Evolutionary conservation across 768 basidiomycete species (phyloP), one percentile per base, ranked within the genome.

Genomic region (Lactarius evosmus): DNA sequence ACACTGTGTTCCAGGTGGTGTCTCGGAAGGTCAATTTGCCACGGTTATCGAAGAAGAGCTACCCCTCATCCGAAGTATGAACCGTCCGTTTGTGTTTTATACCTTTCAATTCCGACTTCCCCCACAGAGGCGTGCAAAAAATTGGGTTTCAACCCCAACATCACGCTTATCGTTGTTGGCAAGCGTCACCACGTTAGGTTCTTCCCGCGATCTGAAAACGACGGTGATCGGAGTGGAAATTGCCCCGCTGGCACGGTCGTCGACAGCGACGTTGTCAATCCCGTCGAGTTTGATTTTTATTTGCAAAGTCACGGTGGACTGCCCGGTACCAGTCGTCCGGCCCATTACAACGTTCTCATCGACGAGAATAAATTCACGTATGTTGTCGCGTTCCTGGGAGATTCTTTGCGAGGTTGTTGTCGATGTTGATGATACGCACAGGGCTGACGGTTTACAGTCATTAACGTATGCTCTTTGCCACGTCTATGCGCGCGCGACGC

Each of bases 101-200:
- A 27, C 25, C 3, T 40, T 25, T 32, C n/a, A 34, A 60, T 41
- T 14, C 44, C 30, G 1, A 29, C 12, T 49, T 14, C 46, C 12
- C 12, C 22, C n/a, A n/a, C 70, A 92, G 91, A 67, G 58, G 91
- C 91, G 4, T 93, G 89, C 66, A 63, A 59, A 0, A 80, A 83
- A 5, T 69, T 88, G 1, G 77, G 77, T 7, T 86, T 91, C 32
- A 77, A 78, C 1, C 83, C 84, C 0, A 84, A 82, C 57, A 88
- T 93, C 33, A 93, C 92, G 0, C 76, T 93, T 29, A 82, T 93
- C 57, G 78, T 93, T 29, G 91, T 93, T 7, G 91, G 89, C 17
- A 94, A 93, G 71, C 80, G 87, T 3, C 87, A 89, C 70, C 87
- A 88, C 58, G 79, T 86, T 56, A 78, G 84, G 70, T 82, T 87